Conservation (phyloP, 2,329 filamentous ascomycete genomes). For the Botrytis medusae region DNA sequence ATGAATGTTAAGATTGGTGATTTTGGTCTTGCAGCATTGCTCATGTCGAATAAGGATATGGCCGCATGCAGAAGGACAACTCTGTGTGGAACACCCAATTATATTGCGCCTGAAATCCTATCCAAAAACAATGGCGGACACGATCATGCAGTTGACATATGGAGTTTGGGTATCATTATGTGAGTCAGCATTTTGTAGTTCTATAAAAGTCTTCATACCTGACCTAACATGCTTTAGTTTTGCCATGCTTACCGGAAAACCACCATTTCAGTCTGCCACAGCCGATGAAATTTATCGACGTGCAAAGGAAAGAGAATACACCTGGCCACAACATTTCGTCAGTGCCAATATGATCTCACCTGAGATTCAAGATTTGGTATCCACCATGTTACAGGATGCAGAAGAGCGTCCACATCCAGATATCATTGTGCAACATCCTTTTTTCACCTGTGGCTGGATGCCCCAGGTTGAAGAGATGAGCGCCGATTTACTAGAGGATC, state of each 20-base stretch:
- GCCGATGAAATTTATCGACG: conserved; percentile 81
- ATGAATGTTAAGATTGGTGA: conserved; percentile 99
- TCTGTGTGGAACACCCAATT: conserved; percentile 95
- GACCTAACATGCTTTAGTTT: conserved; percentile 55
- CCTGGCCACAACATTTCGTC: conserved; percentile 69
- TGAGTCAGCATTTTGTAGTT: conserved; percentile 45
- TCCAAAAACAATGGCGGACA: conserved; percentile 93
- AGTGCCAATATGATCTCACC: conserved; percentile 69
- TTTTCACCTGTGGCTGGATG: conserved; percentile 76
- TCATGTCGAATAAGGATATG: conserved; percentile 90
- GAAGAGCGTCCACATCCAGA: conserved; percentile 74
- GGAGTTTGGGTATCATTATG: conserved; percentile 97
- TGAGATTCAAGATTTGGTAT: conserved; percentile 76
- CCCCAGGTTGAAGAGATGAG: conserved; percentile 62
- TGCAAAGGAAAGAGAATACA: conserved; percentile 70
- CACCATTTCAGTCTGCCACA: conserved; percentile 90
- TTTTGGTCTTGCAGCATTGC: conserved; percentile 88
- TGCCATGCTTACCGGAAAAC: conserved; percentile 93
- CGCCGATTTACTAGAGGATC: conserved; percentile 54
- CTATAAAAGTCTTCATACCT: conserved; percentile 32
- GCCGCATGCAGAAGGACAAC: conserved; percentile 80
- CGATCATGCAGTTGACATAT: conserved; percentile 97
- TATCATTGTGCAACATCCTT: conserved; percentile 74
- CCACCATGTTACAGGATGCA: conserved; percentile 72
- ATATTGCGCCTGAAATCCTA: conserved; percentile 94